Conservation (phyloP, 495 filamentous ascomycete genomes). For the Penicillium goetzii region DNA sequence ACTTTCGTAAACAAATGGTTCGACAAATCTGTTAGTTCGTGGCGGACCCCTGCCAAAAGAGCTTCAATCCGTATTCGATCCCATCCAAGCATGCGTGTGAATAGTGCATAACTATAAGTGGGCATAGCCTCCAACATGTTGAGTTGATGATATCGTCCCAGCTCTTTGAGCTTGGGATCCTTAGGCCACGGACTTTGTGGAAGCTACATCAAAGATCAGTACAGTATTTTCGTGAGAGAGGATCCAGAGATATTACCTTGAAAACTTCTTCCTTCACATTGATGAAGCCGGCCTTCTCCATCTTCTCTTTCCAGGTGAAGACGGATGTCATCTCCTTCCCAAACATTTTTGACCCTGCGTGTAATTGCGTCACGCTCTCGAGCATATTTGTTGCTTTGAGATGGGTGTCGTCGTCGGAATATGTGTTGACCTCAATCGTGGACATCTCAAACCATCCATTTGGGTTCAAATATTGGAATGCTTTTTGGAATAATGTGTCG, state of each 20-base stretch:
- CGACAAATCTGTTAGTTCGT: slow-evolving; percentile 54
- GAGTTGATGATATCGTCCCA: slow-evolving; percentile 51
- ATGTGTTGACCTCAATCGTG: slow-evolving; percentile 53
- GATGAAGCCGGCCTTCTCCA: slow-evolving; percentile 58
- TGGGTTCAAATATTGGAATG: slow-evolving; percentile 55
- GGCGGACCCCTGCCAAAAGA: slow-evolving; percentile 55
- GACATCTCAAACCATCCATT: slow-evolving; percentile 65
- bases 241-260: slow-evolving; percentile 34
- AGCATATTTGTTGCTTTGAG: slow-evolving; percentile 39
- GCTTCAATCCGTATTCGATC: slow-evolving; percentile 54
- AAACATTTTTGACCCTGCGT: slow-evolving; percentile 34
- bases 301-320: slow-evolving; percentile 47
- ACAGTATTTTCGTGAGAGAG: not conserved
- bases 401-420: slow-evolving; percentile 59
- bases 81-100: slow-evolving; percentile 61
- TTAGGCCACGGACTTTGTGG: slow-evolving; percentile 59
- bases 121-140: slow-evolving; percentile 55
- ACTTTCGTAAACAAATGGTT: slow-evolving; percentile 51
- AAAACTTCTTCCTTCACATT: slow-evolving; percentile 52
- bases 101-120: slow-evolving; percentile 54
- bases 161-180: slow-evolving; percentile 53
- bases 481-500: slow-evolving; percentile 53
- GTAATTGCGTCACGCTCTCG: slow-evolving; percentile 38
- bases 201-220: slow-evolving; percentile 27
- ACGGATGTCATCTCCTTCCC: slow-evolving; percentile 44